These are phyloP conservation scores for Aspergillus biplanus DNA, from an alignment of 495 filamentous ascomycete species.

Conservation along the genomic window DNA sequence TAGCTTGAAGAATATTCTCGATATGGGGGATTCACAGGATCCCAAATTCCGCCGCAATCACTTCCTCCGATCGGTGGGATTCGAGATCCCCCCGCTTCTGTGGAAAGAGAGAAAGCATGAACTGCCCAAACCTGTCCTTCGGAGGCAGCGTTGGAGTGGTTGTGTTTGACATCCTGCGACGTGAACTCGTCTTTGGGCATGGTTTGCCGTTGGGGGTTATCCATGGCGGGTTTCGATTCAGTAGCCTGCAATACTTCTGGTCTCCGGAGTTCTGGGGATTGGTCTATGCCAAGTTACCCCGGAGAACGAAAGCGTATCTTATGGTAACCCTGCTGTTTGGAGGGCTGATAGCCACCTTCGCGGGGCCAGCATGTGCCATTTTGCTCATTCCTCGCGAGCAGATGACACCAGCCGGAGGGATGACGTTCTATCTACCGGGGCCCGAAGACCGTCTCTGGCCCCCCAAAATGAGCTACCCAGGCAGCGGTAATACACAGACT, in stretches of 20 bases:
- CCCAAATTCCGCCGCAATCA: too few relatives aligned
- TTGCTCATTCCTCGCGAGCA: conserved; percentile 25
- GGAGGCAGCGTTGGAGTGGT: conserved; percentile 20
- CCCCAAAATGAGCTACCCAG: conserved; percentile 12
- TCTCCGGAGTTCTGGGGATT: conserved; percentile 22
- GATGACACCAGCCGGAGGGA: conserved; percentile 24
- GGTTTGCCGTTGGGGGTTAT: conserved; percentile 29
- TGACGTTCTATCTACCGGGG: conserved; percentile 23
- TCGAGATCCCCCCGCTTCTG: too few relatives aligned
- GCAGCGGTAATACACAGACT: conserved; percentile 4
- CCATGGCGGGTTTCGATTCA: conserved; percentile 22
- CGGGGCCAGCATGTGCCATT: conserved; percentile 25
- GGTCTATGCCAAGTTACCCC: conserved; percentile 11
- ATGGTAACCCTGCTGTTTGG: background rate
- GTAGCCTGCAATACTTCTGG: conserved; percentile 24
- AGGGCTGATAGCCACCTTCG: conserved; percentile 18
- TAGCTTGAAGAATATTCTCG: too few relatives aligned
- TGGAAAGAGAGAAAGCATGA: too few relatives aligned
- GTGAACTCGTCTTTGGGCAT: conserved; percentile 27
- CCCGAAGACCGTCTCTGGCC: conserved; percentile 24
- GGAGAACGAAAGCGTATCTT: conserved; percentile 11
- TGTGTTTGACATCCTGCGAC: conserved; percentile 23
- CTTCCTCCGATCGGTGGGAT: too few relatives aligned
- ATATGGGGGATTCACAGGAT: too few relatives aligned
- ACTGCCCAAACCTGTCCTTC: too few relatives aligned